Percentiles rank a stretch among this genome's conserved stretches.
Evolutionary conservation across 2,329 filamentous ascomycete genomes (phyloP).

Genomic region (Fusarium subglutinans): DNA sequence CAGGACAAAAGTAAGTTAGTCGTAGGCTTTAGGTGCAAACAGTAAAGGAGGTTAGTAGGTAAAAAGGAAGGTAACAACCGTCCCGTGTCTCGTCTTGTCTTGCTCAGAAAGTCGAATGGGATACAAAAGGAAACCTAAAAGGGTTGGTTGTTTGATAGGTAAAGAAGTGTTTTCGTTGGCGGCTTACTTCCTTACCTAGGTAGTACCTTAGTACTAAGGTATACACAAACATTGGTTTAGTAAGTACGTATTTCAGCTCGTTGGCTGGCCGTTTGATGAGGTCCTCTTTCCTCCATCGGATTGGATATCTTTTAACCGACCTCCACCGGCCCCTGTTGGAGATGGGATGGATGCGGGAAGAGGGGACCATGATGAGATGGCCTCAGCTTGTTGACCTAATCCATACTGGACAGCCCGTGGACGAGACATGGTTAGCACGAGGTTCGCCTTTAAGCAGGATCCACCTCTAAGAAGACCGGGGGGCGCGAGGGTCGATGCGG

Average conservation of each 20-base stretch:
- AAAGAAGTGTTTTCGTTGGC: constrained; percentile 23
- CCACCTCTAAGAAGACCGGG: constrained; percentile 23
- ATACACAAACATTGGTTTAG: background rate
- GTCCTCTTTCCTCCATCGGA: constrained; percentile 18
- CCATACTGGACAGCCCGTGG: constrained; percentile 6
- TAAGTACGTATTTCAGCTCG: background rate
- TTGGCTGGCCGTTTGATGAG: constrained; percentile 6
- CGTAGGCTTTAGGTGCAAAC: background rate
- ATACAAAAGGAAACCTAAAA: constrained; percentile 10
- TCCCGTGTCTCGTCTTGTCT: background rate
- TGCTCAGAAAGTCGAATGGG: background rate
- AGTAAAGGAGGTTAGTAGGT: background rate
- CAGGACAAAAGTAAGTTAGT: background rate
- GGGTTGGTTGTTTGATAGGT: constrained; percentile 13
- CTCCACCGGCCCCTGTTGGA: constrained; percentile 31
- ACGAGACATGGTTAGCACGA: constrained; percentile 39
- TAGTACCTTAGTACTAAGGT: background rate
- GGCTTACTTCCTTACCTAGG: background rate
- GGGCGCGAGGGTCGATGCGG: constrained; percentile 13
- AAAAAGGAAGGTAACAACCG: background rate
- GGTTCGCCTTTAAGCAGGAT: constrained; percentile 24
- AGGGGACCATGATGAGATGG: constrained; percentile 27
- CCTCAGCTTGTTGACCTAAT: constrained; percentile 23
- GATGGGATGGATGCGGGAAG: constrained; percentile 42
- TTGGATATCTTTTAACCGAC: constrained; percentile 38